Evolutionary conservation across 306 rosid genomes (phyloP).

Genomic region (Carpinus viminea): DNA sequence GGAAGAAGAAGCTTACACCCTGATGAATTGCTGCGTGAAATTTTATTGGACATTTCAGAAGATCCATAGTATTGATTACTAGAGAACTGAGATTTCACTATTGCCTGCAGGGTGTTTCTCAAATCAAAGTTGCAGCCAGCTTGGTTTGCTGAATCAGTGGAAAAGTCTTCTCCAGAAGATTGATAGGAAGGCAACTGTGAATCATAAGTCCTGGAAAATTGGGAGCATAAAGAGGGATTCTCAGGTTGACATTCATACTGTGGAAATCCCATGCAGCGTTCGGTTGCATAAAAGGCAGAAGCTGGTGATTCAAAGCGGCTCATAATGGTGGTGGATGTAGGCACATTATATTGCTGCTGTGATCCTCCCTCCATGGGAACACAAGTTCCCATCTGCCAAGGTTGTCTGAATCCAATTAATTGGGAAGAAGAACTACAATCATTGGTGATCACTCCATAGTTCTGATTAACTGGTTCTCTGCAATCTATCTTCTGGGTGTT

Average conservation of each 20-base stretch:
- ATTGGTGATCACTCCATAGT: slow-evolving; percentile 35
- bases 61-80: slow-evolving; percentile 30
- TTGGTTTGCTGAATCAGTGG: slow-evolving; percentile 43
- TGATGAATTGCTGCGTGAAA: slow-evolving; percentile 24
- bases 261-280: slow-evolving; percentile 69
- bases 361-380: slow-evolving; percentile 41
- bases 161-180: slow-evolving; percentile 36
- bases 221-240: slow-evolving; percentile 30
- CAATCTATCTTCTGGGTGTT: slow-evolving; percentile 48
- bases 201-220: slow-evolving; percentile 31
- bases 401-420: slow-evolving; percentile 36
- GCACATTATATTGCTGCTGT: slow-evolving; percentile 36
- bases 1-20: slow-evolving; percentile 37
- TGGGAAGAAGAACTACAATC: slow-evolving; percentile 42
- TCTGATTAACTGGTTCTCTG: slow-evolving; percentile 39
- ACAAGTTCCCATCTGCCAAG: slow-evolving; percentile 50
- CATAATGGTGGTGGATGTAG: slow-evolving; percentile 40
- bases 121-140: slow-evolving; percentile 40
- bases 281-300: slow-evolving; percentile 70
- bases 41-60: slow-evolving; percentile 32
- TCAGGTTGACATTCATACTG: slow-evolving; percentile 47
- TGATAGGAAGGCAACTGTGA: slow-evolving; percentile 54
- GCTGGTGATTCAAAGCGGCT: slow-evolving; percentile 66
- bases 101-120: slow-evolving; percentile 52
- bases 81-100: slow-evolving; percentile 42